Conservation (phyloP, 1,284 basidiomycete genomes). For the Ustilago shanxiensis region DNA sequence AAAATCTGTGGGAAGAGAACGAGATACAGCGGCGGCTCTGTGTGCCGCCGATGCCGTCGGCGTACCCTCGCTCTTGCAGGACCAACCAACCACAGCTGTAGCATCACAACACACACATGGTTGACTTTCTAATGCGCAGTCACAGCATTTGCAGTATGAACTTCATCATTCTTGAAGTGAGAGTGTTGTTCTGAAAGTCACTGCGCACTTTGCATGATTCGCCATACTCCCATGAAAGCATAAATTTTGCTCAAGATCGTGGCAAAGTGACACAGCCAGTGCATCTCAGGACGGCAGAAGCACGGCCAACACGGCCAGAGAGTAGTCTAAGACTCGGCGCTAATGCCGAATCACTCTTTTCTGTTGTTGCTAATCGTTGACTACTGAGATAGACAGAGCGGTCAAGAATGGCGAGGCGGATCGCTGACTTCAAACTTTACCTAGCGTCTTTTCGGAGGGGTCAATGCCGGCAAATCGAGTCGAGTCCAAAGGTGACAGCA, state of each 20-base stretch:
- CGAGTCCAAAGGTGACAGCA: no score
- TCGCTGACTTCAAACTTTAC: constrained; percentile 21
- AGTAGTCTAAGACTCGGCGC: neutral
- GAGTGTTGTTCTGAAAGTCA: constrained; percentile 1
- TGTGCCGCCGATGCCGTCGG: constrained; percentile 28
- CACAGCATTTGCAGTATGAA: neutral
- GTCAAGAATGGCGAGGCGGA: no score
- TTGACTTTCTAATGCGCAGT: no score
- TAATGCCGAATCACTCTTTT: neutral
- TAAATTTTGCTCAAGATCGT: neutral
- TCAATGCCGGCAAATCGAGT: constrained; percentile 25
- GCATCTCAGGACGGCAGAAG: neutral
- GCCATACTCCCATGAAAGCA: neutral
- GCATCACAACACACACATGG: no score
- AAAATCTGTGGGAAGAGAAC: neutral
- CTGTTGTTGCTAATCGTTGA: neutral
- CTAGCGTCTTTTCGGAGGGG: constrained; percentile 23
- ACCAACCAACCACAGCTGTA: no score
- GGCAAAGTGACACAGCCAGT: no score
- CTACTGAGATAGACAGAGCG: neutral
- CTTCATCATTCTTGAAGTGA: neutral
- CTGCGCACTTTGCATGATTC: constrained; percentile 3
- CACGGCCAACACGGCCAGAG: neutral
- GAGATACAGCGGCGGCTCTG: constrained; percentile 3
- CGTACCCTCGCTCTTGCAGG: neutral